Evolutionary conservation across 1,139 yeast genomes (phyloP).

Genomic region (Hyphopichia pseudoburtonii): DNA sequence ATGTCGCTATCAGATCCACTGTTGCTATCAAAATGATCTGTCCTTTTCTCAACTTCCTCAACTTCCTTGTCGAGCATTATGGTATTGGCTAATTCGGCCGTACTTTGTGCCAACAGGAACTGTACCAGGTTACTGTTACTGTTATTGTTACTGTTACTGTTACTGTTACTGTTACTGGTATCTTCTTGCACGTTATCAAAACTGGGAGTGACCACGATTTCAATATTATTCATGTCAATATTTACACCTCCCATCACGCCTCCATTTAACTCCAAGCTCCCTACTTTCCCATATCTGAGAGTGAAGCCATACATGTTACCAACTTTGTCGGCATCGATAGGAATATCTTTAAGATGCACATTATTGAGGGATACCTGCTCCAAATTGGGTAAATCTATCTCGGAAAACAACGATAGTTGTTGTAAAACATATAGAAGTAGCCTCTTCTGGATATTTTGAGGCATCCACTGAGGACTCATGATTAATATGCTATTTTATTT

Average conservation of each 20-base stretch:
- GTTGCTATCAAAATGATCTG: too few relatives aligned
- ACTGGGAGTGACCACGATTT: slow-evolving; percentile 55
- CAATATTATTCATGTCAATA: slow-evolving; percentile 57
- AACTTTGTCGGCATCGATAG: slow-evolving; percentile 71
- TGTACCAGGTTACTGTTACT: slow-evolving; percentile 34
- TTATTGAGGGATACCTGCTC: slow-evolving; percentile 69
- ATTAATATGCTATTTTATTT: too few relatives aligned
- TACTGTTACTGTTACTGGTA: slow-evolving; percentile 24
- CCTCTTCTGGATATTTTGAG: slow-evolving; percentile 80
- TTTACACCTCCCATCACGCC: slow-evolving; percentile 66
- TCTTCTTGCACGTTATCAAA: slow-evolving; percentile 22
- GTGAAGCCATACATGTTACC: slow-evolving; percentile 64
- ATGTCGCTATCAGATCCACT: too few relatives aligned
- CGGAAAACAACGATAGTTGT: slow-evolving; percentile 80
- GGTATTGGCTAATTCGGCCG: slow-evolving; percentile 63
- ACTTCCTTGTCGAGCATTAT: slow-evolving; percentile 40
- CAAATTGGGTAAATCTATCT: slow-evolving; percentile 74
- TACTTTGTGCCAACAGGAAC: slow-evolving; percentile 58
- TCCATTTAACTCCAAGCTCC: slow-evolving; percentile 48
- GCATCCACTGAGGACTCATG: slow-evolving; percentile 78
- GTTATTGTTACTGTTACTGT: slow-evolving; percentile 14
- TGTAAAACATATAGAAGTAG: slow-evolving; percentile 76
- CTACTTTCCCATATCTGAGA: slow-evolving; percentile 63
- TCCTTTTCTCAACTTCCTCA: slow-evolving; percentile 1
- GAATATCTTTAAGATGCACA: slow-evolving; percentile 58